Conservation (phyloP, 1,284 basidiomycete genomes). For the Agaricales sp. region DNA sequence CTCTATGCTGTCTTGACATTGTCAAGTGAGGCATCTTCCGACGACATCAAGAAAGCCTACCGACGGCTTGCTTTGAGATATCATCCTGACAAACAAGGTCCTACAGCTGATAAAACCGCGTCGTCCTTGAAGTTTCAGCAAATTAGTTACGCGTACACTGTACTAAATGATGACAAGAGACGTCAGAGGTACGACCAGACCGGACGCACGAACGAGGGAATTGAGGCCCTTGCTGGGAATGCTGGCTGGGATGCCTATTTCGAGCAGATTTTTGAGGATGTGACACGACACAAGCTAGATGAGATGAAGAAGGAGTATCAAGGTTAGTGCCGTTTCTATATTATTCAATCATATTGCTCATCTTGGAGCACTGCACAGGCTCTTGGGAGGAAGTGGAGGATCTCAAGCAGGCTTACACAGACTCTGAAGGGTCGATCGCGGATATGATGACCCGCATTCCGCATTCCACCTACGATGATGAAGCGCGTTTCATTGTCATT, state of each 20-base stretch:
- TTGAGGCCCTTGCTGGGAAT: constrained; percentile 65
- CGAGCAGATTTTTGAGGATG: constrained; percentile 76
- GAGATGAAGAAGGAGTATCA: constrained; percentile 90
- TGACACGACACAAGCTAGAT: constrained; percentile 78
- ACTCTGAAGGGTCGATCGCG: constrained; percentile 60
- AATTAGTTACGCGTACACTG: constrained; percentile 84
- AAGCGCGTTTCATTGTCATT: constrained; percentile 67
- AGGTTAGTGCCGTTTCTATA: constrained; percentile 40
- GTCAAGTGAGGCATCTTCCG: constrained; percentile 37
- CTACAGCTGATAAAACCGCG: constrained; percentile 45
- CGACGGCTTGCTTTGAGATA: constrained; percentile 71
- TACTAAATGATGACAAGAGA: constrained; percentile 71
- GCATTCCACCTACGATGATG: constrained; percentile 75
- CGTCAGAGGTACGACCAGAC: constrained; percentile 73
- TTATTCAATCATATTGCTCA: constrained; percentile 1
- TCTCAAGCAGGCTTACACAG: constrained; percentile 62
- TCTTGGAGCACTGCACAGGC: constrained; percentile 32
- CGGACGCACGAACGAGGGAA: constrained; percentile 74
- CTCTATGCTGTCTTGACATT: constrained; percentile 69
- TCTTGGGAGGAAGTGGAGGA: constrained; percentile 79
- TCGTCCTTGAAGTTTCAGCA: constrained; percentile 76
- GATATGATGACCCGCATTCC: constrained; percentile 79
- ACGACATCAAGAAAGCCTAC: constrained; percentile 79
- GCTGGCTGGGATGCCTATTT: constrained; percentile 93
- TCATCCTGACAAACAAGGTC: constrained; percentile 84